These are phyloP conservation scores for Penicillium taxi DNA, from an alignment of 495 filamentous ascomycete genomes.

Conservation along the genomic window DNA sequence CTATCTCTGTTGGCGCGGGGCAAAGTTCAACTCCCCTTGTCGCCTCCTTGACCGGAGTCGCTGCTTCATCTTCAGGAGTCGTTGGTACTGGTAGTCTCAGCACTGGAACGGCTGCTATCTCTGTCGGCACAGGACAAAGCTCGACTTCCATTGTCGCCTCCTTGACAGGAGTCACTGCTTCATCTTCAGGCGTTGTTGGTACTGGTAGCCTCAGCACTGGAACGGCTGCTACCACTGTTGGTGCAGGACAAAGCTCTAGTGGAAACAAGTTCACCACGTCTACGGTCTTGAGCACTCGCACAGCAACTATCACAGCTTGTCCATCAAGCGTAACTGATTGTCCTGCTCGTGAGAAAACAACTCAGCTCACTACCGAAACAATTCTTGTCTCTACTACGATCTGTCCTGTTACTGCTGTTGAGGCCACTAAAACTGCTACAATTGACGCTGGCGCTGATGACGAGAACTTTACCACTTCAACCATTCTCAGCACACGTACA, in stretches of 20 bases:
- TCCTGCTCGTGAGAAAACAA: slow-evolving; percentile 15
- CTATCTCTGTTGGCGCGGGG: too few relatives aligned
- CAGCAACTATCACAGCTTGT: slow-evolving; percentile 27
- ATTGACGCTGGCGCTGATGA: not conserved
- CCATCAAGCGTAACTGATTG: slow-evolving; percentile 16
- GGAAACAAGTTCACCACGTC: slow-evolving; percentile 20
- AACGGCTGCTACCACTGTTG: too few relatives aligned
- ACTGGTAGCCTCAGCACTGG: too few relatives aligned
- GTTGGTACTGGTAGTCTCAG: too few relatives aligned
- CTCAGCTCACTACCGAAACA: slow-evolving; percentile 15
- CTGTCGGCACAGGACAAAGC: too few relatives aligned
- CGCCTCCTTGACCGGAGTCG: too few relatives aligned
- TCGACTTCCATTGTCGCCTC: too few relatives aligned
- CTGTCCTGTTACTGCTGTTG: slow-evolving; percentile 1
- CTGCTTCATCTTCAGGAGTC: too few relatives aligned
- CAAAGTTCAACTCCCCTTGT: too few relatives aligned
- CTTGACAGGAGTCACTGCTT: too few relatives aligned
- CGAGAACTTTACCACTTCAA: slow-evolving; percentile 35
- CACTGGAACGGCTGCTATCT: too few relatives aligned
- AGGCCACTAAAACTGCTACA: not conserved
- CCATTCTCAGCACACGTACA: slow-evolving; percentile 26
- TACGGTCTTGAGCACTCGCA: slow-evolving; percentile 28
- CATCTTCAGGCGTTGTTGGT: too few relatives aligned
- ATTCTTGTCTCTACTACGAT: slow-evolving; percentile 12
- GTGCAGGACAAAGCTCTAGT: not conserved